Evolutionary conservation across 75 land plant species (phyloP), one percentile per base, ranked within the genome.

Genomic region (Selaginella tamariscina): DNA sequence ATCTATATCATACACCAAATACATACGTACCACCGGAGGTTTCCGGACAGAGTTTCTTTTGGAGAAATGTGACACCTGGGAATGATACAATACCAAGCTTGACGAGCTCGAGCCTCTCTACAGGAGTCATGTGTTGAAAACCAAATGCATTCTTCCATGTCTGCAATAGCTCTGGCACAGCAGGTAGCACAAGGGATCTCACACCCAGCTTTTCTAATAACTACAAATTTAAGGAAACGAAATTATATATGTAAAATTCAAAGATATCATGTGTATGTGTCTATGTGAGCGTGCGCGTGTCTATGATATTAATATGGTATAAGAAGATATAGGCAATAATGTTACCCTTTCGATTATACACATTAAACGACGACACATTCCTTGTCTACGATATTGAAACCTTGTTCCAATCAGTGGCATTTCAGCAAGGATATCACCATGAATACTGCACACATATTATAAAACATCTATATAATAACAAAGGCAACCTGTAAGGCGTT

Each of bases 331-430:
- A 11, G 18, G 18, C 15, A 20, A 57, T 24, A 22, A 29, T 31
- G 31, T 2, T 56, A 90, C 98, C 89, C 83, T 79, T 71, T 95
- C 99, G 66, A 90, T 75, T 68, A 78, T 85, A 66, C 77, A 64
- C 77, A 95, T 76, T 30, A 95, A 72, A 65, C 86, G 81, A 2
- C 82, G 85, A 67, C 99, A 95, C 99, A 95, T 90, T 55, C 99
- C 99, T 67, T 74, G 80, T 11, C 97, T 78, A 32, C 97, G 91
- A 72, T 83, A 85, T 29, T 83, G 74, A 56, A 80, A 65, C 32
- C 92, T 78, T 0, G 99, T 95, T 22, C 81, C 85, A 74, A 95
- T 75, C 30, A 95, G 77, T 29, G 99, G 96, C 74, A 95, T 79
- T 74, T 95, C 99, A 49, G 97, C 99, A 33, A 84, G 78, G 31